These are phyloP conservation scores for Perkinsus chesapeaki DNA, from an alignment of 169 alveolate genomes.

Conservation along the genomic window DNA sequence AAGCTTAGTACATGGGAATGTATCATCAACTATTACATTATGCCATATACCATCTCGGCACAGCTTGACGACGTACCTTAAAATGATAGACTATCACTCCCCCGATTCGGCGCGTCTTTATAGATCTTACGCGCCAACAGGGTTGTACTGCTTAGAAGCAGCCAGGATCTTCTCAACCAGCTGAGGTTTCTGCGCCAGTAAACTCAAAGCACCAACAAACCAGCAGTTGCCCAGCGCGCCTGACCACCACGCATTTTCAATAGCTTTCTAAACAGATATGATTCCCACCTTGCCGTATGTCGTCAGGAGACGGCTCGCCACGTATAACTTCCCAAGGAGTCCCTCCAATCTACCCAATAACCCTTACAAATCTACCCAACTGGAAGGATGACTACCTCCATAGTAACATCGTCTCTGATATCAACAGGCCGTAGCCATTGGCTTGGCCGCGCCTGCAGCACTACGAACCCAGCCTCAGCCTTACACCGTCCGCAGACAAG, in stretches of 20 bases:
- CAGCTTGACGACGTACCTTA: neutral
- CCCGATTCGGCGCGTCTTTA: neutral
- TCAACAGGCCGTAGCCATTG: neutral
- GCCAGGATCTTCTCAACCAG: neutral
- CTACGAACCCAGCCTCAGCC: neutral
- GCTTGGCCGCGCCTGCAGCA: neutral
- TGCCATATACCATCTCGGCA: slow-evolving; percentile 6
- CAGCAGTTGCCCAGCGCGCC: slow-evolving; percentile 22
- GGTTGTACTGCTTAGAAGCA: neutral
- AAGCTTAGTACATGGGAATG: slow-evolving; percentile 9
- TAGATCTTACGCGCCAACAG: neutral
- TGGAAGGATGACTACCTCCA: neutral
- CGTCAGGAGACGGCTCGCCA: neutral
- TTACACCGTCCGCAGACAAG: neutral
- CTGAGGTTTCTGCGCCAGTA: neutral
- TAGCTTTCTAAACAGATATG: neutral
- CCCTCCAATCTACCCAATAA: neutral
- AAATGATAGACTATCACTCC: neutral
- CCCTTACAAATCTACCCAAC: neutral
- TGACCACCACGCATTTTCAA: neutral
- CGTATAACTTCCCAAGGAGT: neutral
- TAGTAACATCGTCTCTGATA: neutral
- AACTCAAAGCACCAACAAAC: slow-evolving; percentile 8
- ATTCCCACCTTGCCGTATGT: neutral
- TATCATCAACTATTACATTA: neutral